phyloP scores from a whole-genome alignment of 192 early-diverging fungal genomes.

The Coemansia sp. region DNA sequence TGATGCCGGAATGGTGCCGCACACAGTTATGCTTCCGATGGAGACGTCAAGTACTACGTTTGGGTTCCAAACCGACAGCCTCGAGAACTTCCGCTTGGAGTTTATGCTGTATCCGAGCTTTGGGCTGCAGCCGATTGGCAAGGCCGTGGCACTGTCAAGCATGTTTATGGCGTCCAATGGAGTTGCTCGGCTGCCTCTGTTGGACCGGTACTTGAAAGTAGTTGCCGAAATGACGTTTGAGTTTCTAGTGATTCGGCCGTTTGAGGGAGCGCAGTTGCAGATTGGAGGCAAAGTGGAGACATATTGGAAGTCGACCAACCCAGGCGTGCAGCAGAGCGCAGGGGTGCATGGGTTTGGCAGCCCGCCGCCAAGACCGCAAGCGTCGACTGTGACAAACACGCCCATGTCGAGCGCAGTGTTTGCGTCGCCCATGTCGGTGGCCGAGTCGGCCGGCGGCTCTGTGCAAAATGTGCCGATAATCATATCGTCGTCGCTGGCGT shows the following conservation, averaged over 20 bases:
- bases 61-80: slow-evolving; percentile 79
- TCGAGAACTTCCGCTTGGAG: slow-evolving; percentile 79
- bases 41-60: slow-evolving; percentile 70
- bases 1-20: slow-evolving; percentile 84
- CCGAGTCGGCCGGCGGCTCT: slow-evolving; percentile 23
- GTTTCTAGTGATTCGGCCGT: slow-evolving; percentile 81
- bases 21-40: slow-evolving; percentile 86
- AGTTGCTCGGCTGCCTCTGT: slow-evolving; percentile 65
- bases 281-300: slow-evolving; percentile 97
- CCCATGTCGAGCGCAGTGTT: slow-evolving; percentile 29
- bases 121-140: slow-evolving; percentile 90
- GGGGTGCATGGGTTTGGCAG: slow-evolving; percentile 12
- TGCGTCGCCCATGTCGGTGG: slow-evolving; percentile 36
- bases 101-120: slow-evolving; percentile 97
- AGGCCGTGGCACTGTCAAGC: slow-evolving; percentile 75
- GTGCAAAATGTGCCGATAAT: slow-evolving; percentile 29
- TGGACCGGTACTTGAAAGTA: slow-evolving; percentile 88
- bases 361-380: slow-evolving; percentile 14
- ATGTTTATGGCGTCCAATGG: slow-evolving; percentile 57
- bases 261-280: slow-evolving; percentile 82
- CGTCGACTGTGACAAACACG: slow-evolving; percentile 17
- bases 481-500: slow-evolving; percentile 64
- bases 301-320: slow-evolving; percentile 98
- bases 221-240: slow-evolving; percentile 89
- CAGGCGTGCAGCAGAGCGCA: slow-evolving; percentile 40